phyloP scores from a whole-genome alignment of 1,139 yeast genomes.

The Meyerozyma athensensis region DNA sequence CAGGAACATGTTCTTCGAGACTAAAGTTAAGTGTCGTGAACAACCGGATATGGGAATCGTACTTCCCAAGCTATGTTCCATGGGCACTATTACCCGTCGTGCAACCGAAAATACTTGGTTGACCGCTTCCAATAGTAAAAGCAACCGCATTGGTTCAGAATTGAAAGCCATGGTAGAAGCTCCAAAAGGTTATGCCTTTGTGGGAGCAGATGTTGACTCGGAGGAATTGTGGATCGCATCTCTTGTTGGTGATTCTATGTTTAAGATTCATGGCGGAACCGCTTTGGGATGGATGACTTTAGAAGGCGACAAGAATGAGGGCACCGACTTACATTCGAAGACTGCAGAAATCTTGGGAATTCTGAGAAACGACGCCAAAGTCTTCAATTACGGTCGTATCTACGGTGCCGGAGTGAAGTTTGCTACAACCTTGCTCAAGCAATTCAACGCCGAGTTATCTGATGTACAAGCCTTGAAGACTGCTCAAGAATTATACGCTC shows the following conservation, averaged over 20 bases:
- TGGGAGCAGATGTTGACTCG: conserved; percentile 98
- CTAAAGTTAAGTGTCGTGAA: conserved; percentile 19
- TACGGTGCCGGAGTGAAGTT: conserved; percentile 96
- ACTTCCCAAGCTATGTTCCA: conserved; percentile 75
- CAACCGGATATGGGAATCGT: conserved; percentile 60
- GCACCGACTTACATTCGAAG: conserved; percentile 92
- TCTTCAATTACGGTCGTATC: conserved; percentile 93
- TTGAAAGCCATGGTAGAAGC: conserved; percentile 82
- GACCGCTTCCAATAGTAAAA: conserved; percentile 92
- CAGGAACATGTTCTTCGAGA: conserved; percentile 23
- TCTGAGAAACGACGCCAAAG: conserved; percentile 85
- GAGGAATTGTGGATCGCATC: conserved; percentile 99
- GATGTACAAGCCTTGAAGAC: conserved; percentile 64
- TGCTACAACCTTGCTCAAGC: conserved; percentile 76
- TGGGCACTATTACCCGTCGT: conserved; percentile 96
- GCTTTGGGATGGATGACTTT: conserved; percentile 99
- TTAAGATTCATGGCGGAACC: conserved; percentile 89
- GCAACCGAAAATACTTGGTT: conserved; percentile 98
- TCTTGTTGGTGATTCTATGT: conserved; percentile 85
- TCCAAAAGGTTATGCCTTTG: conserved; percentile 85
- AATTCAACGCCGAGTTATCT: conserved; percentile 69
- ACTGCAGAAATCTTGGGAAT: conserved; percentile 90
- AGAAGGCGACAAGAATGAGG: conserved; percentile 88
- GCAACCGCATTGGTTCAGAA: conserved; percentile 85
- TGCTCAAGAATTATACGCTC: conserved; percentile 66